Conservation (phyloP, 2,329 filamentous ascomycete genomes). For the Cylindrodendrum hubeiense region DNA sequence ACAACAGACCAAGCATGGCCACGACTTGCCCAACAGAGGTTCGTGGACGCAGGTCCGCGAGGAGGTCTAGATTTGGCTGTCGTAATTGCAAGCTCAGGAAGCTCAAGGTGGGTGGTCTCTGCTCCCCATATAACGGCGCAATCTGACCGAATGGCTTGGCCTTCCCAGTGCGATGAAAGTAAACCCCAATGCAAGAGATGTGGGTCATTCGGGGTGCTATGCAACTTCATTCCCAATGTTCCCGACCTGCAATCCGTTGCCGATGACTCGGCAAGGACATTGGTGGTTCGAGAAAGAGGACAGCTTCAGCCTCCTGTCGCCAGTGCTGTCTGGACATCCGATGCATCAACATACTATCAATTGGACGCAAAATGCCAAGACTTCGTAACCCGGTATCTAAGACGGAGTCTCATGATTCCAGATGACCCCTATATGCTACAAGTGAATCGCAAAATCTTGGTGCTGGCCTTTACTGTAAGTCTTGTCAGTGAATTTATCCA, state of each 20-base stretch:
- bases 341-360: slow-evolving; percentile 48
- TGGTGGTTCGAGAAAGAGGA: slow-evolving; percentile 30
- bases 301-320: slow-evolving; percentile 40
- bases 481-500: neutral
- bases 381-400: slow-evolving; percentile 56
- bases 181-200: slow-evolving; percentile 59
- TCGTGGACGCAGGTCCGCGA: neutral
- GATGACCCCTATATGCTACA: slow-evolving; percentile 52
- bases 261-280: slow-evolving; percentile 36
- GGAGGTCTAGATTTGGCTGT: slow-evolving; percentile 60
- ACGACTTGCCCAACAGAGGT: neutral
- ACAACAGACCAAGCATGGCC: slow-evolving; percentile 12
- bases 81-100: slow-evolving; percentile 65
- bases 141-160: neutral
- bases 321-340: slow-evolving; percentile 51
- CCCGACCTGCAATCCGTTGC: slow-evolving; percentile 53
- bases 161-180: slow-evolving; percentile 58
- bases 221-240: slow-evolving; percentile 54
- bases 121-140: neutral
- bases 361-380: slow-evolving; percentile 55
- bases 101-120: slow-evolving; percentile 54
- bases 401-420: slow-evolving; percentile 51
- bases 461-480: slow-evolving; percentile 54
- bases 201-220: slow-evolving; percentile 56
- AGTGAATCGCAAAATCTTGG: slow-evolving; percentile 54